Evolutionary conservation across 2,329 filamentous ascomycete genomes (phyloP).

Genomic region (Xylaria sp.): DNA sequence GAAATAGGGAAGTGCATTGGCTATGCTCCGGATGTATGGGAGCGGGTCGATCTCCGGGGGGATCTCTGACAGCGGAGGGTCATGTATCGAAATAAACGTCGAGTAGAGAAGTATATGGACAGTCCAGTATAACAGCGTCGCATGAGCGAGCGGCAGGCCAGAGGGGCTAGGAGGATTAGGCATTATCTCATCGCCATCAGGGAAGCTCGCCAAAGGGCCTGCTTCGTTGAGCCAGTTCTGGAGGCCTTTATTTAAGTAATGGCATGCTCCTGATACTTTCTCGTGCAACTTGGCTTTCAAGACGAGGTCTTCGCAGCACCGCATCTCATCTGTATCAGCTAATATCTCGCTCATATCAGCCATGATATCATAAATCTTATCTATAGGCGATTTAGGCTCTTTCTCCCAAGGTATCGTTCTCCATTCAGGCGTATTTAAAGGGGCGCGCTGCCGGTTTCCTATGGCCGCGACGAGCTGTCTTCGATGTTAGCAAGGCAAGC

Average conservation of each 20-base stretch:
- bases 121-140: conserved; percentile 36
- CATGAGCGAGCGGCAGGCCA: conserved; percentile 33
- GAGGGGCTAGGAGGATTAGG: conserved; percentile 8
- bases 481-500: neutral
- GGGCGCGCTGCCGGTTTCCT: conserved; percentile 39
- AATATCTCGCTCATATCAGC: conserved; percentile 47
- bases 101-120: conserved; percentile 27
- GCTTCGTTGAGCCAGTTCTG: conserved; percentile 28
- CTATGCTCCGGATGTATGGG: conserved; percentile 31
- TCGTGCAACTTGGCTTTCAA: neutral
- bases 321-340: conserved; percentile 46
- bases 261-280: conserved; percentile 20
- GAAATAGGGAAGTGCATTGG: conserved; percentile 36
- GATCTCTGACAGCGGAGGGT: conserved; percentile 10
- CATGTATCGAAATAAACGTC: conserved; percentile 29
- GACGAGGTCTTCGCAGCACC: conserved; percentile 26
- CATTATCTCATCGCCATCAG: conserved; percentile 17
- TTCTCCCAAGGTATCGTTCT: conserved; percentile 48
- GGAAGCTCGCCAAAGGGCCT: conserved; percentile 28
- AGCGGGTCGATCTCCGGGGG: conserved; percentile 15
- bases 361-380: conserved; percentile 40
- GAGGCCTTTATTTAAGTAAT: conserved; percentile 26
- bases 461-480: conserved; percentile 33
- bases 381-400: conserved; percentile 46
- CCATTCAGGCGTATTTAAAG: conserved; percentile 48